Evolutionary conservation across 495 filamentous ascomycete genomes (phyloP).

Genomic region (Schizothecium vesticola): DNA sequence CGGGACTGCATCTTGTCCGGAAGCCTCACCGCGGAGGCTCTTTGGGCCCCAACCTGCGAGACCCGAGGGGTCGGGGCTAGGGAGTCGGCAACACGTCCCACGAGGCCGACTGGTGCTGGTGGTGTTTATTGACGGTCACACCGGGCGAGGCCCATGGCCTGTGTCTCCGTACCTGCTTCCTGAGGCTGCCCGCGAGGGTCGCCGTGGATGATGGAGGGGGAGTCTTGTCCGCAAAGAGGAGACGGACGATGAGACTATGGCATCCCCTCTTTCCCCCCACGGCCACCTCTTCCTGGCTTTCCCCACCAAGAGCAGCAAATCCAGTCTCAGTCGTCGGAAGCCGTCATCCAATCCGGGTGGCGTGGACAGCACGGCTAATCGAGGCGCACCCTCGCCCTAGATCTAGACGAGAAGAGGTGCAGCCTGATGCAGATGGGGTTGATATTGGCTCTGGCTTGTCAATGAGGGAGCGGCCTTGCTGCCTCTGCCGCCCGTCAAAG

Average conservation of each 20-base stretch:
- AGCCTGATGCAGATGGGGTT: constrained; percentile 1
- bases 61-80: background rate
- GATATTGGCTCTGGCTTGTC: constrained; percentile 1
- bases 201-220: background rate
- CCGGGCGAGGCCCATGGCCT: background rate
- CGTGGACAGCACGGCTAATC: background rate
- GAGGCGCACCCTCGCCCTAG: constrained; percentile 3
- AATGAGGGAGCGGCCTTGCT: background rate
- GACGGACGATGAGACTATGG: background rate
- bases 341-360: background rate
- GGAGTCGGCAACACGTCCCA: background rate
- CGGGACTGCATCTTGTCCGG: background rate
- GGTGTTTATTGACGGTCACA: background rate
- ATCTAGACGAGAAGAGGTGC: background rate
- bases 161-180: background rate
- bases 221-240: background rate
- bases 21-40: background rate
- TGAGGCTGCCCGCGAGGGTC: background rate
- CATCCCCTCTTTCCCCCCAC: background rate
- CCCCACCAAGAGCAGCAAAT: background rate
- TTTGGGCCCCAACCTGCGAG: background rate
- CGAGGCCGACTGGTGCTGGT: background rate
- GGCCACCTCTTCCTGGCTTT: background rate
- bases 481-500: background rate
- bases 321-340: background rate